phyloP scores from a whole-genome alignment of 129 eudicot genomes.

The Scalesia atractyloides region DNA sequence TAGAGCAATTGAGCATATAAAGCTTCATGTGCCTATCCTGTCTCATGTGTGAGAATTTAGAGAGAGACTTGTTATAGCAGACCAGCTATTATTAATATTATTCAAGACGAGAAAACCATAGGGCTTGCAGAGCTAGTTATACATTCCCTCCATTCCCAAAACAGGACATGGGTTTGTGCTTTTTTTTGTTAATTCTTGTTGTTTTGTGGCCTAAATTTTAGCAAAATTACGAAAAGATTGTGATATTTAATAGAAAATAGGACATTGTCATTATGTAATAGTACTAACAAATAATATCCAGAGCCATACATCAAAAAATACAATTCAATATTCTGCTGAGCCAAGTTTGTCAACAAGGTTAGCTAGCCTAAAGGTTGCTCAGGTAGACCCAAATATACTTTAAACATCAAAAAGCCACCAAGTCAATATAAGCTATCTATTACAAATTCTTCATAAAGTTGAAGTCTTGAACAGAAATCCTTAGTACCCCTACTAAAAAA shows the following conservation, averaged over 20 bases:
- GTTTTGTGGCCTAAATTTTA: not conserved
- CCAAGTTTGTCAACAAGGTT: not conserved
- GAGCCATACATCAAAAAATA: not conserved
- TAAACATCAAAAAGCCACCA: not conserved
- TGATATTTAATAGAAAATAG: not conserved
- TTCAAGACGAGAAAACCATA: not conserved
- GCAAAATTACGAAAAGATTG: not conserved
- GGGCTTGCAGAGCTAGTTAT: not conserved
- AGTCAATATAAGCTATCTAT: not conserved
- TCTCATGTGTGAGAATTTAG: not conserved
- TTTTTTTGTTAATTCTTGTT: not conserved
- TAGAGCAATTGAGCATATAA: constrained; percentile 10
- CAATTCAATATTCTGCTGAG: not conserved
- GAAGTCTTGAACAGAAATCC: not conserved
- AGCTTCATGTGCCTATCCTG: not conserved
- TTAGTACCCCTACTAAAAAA: not conserved
- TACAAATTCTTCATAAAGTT: not conserved
- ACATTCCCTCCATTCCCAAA: not conserved
- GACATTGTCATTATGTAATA: not conserved
- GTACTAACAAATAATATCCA: not conserved
- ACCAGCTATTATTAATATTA: constrained; percentile 3
- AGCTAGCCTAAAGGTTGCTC: constrained; percentile 3
- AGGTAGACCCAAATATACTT: constrained; percentile 10
- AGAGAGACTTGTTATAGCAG: not conserved
- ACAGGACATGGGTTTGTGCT: not conserved